A percentile compares a stretch with the other conserved stretches of the same genome.
These are phyloP conservation scores for Glaciozyma martinii DNA, from an alignment of 768 basidiomycete genomes.

Conservation along the genomic window DNA sequence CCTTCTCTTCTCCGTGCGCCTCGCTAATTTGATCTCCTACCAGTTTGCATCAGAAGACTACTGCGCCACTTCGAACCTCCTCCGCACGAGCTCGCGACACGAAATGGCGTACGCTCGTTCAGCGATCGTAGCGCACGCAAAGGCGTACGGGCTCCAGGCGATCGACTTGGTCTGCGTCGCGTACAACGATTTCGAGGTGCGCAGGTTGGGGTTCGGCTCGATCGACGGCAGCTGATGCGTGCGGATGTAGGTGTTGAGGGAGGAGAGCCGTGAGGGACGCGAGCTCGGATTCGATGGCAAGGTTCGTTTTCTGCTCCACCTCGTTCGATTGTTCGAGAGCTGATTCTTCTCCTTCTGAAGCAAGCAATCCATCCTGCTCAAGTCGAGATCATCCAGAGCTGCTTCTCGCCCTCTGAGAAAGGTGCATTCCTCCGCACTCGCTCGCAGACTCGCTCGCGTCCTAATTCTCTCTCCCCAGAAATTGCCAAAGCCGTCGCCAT, in stretches of 20 bases:
- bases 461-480: constrained; percentile 44
- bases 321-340: not conserved
- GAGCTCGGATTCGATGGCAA: constrained; percentile 86
- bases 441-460: not conserved
- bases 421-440: constrained; percentile 44
- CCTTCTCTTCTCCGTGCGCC: constrained; percentile 50
- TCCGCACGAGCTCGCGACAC: constrained; percentile 60
- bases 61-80: constrained; percentile 78
- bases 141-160: constrained; percentile 70
- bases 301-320: constrained; percentile 41
- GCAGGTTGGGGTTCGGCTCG: no score
- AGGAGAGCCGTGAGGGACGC: constrained; percentile 71
- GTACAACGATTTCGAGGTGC: constrained; percentile 80
- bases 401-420: constrained; percentile 64
- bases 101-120: constrained; percentile 80
- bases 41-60: constrained; percentile 96
- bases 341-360: constrained; percentile 34
- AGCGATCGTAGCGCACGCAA: constrained; percentile 68
- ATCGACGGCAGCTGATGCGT: no score
- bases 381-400: constrained; percentile 62
- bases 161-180: constrained; percentile 72
- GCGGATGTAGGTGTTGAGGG: constrained; percentile 49
- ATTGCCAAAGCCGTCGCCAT: constrained; percentile 68
- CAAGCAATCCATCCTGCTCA: constrained; percentile 93
- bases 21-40: constrained; percentile 17